A percentile compares a stretch with the other conserved stretches of the same genome.
These are phyloP conservation scores for Penicillium sp. DNA, from an alignment of 2,329 filamentous ascomycete genomes.

Conservation along the genomic window DNA sequence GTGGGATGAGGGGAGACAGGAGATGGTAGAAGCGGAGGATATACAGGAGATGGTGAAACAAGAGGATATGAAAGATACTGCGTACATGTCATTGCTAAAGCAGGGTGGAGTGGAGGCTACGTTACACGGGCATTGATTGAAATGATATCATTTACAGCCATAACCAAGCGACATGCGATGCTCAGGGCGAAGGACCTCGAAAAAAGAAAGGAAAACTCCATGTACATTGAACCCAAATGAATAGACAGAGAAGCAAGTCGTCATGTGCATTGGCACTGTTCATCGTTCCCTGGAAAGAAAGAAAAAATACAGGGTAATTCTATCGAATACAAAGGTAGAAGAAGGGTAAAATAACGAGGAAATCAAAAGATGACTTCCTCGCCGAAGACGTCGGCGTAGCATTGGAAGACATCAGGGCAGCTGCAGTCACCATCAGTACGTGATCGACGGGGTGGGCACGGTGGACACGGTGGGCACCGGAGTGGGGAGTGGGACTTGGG, in stretches of 20 bases:
- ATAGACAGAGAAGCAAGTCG: constrained; percentile 22
- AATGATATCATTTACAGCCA: background rate
- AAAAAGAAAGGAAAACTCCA: constrained; percentile 7
- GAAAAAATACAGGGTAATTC: background rate
- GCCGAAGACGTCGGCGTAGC: constrained; percentile 27
- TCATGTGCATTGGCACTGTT: constrained; percentile 21
- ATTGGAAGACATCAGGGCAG: constrained; percentile 25
- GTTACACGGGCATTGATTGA: background rate
- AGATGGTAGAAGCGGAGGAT: constrained; percentile 17
- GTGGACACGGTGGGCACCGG: background rate
- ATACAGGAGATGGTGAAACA: constrained; percentile 19
- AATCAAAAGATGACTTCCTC: constrained; percentile 20
- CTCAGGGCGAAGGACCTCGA: background rate
- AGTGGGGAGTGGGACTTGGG: background rate
- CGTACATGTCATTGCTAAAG: background rate
- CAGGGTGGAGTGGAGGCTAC: background rate
- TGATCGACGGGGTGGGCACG: background rate
- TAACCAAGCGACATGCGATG: background rate
- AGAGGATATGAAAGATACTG: background rate
- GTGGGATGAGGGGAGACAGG: constrained; percentile 56
- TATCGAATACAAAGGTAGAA: background rate
- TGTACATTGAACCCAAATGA: constrained; percentile 18
- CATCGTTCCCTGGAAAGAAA: background rate
- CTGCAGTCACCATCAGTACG: constrained; percentile 13
- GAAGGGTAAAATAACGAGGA: background rate